phyloP scores from a whole-genome alignment of 768 basidiomycete genomes.

The Suillus placidus region DNA sequence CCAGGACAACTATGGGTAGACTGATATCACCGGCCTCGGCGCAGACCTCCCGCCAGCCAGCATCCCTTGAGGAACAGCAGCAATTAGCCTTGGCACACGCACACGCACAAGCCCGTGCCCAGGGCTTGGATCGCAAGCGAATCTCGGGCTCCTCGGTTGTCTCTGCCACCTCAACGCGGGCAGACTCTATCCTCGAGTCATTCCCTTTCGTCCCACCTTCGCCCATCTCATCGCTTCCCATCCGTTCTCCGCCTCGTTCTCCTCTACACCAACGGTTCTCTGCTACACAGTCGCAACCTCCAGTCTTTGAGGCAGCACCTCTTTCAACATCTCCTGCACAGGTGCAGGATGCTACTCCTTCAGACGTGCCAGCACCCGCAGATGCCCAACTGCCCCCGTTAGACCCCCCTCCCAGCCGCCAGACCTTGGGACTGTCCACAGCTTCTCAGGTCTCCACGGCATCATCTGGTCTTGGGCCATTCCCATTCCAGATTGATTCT shows the following conservation, averaged over 20 bases:
- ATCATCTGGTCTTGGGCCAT: conserved; percentile 80
- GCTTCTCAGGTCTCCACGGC: conserved; percentile 77
- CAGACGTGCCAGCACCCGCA: conserved; percentile 29
- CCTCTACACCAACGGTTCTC: conserved; percentile 66
- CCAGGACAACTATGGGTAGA: conserved; percentile 65
- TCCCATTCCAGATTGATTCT: conserved; percentile 85
- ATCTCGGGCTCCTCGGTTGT: conserved; percentile 68
- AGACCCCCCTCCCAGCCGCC: conserved; percentile 58
- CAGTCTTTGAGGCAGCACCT: conserved; percentile 2
- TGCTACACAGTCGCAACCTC: conserved; percentile 21
- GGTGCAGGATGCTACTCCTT: conserved; percentile 1
- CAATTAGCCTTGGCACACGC: conserved; percentile 61
- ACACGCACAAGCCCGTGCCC: conserved; percentile 60
- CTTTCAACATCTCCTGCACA: background rate
- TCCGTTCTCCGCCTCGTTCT: conserved; percentile 74
- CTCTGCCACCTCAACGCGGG: conserved; percentile 69
- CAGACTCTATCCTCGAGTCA: conserved; percentile 83
- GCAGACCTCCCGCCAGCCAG: conserved; percentile 23
- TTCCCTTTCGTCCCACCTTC: conserved; percentile 92
- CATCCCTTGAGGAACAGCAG: conserved; percentile 66
- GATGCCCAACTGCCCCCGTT: conserved; percentile 38
- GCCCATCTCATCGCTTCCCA: conserved; percentile 81
- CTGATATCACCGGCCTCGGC: conserved; percentile 52
- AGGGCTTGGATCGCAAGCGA: conserved; percentile 51
- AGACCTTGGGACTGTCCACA: conserved; percentile 69